Percentiles rank a stretch among this genome's conserved stretches.
phyloP scores from a whole-genome alignment of 257 asterid genomes.

The Solanum peruvianum region DNA sequence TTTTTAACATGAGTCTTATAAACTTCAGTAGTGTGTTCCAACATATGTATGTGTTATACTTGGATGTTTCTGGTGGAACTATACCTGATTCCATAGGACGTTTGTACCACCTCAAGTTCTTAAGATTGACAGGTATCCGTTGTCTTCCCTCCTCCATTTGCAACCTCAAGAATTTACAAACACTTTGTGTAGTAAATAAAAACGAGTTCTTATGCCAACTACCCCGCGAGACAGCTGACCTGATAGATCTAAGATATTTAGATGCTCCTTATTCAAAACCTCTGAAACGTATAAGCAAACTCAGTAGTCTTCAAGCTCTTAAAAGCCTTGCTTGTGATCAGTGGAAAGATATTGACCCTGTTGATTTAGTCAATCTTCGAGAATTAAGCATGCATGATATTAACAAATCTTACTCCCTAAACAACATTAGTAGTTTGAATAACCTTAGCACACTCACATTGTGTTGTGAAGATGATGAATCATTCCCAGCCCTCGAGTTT shows the following conservation, averaged over 20 bases:
- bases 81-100: background rate
- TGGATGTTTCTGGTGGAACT: background rate
- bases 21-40: too few relatives aligned
- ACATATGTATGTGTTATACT: background rate
- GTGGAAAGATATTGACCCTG: background rate
- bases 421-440: background rate
- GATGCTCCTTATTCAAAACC: background rate
- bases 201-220: rapidly evolving
- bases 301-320: background rate
- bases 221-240: background rate
- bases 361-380: background rate
- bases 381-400: background rate
- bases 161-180: background rate
- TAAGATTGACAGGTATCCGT: background rate
- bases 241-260: background rate
- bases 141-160: background rate
- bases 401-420: background rate
- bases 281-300: background rate
- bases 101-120: background rate
- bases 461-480: background rate
- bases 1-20: too few relatives aligned
- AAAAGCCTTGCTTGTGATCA: background rate
- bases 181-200: rapidly evolving
- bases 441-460: background rate
- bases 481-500: too few relatives aligned